Base-by-base conservation (phyloP, 352 stramenopile genomes). In the Phytopythium cucurbitacearum region DNA sequence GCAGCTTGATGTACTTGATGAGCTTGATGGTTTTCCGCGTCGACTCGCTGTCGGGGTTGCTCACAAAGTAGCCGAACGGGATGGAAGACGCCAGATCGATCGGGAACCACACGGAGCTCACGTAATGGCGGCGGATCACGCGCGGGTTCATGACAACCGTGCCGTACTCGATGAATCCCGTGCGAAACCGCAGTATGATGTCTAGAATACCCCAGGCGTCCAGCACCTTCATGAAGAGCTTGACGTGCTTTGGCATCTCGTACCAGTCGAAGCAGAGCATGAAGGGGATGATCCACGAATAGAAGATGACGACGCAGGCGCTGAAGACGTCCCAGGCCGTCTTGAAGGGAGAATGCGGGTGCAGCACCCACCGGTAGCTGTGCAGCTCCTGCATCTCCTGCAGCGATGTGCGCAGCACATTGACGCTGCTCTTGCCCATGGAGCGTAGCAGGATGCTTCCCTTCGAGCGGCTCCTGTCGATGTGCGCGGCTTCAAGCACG, bases 221-320 rank as follows among this genome's bases (percentile, higher is more conserved):
- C 9, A 87, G 51, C 11, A 80, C 56, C 40, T 72, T 69, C 59
- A 87, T 65, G 15, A 84, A 61, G 10, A 68, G 49, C 0, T 51
- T 72, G 13, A 65, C 73, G 7, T 36, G 13, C 4, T 50, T 16
- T 0, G 64, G 59, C 11, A 61, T 61, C n/a, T 45, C 56, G 34
- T 84, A 85, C 72, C 73, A 88, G n/a, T 85, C 72, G 40, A 86
- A 88, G 47, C 74, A 76, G 28, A 88, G 56, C 75, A 85, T 80
- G 59, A 86, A 82, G 7, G 77, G 74, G 35, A 85, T 76, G 48
- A 86, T 80, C 74, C 77, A 88, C 54, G 73, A 85, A 64, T 88
- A 88, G 62, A 78, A 85, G 28, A 86, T 60, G n/a, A 88, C 77
- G 11, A 76, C 55, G 13, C 66, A 3, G 0, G 74, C 77, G 57